These are phyloP conservation scores for Starmera quercuum DNA, from an alignment of 805 yeast species.

Conservation along the genomic window DNA sequence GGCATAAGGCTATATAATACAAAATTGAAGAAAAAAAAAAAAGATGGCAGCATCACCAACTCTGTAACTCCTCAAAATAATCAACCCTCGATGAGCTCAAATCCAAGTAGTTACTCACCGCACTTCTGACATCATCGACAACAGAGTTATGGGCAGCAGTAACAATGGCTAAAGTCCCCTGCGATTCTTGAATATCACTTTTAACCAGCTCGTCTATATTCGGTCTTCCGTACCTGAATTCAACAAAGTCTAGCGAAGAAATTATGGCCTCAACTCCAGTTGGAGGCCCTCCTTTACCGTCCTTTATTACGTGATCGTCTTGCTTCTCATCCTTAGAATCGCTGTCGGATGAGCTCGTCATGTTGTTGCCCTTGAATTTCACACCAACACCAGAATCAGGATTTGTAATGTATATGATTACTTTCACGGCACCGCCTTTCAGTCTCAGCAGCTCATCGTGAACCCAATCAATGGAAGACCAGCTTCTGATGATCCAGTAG, in stretches of 20 bases:
- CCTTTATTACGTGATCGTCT: not conserved
- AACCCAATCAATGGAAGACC: slow-evolving; percentile 45
- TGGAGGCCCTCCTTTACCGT: not conserved
- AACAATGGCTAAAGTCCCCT: slow-evolving; percentile 35
- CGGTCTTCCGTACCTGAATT: slow-evolving; percentile 40
- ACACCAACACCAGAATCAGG: slow-evolving; percentile 11
- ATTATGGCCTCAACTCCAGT: not conserved
- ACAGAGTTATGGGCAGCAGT: slow-evolving; percentile 49
- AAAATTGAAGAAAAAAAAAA: too few species aligned
- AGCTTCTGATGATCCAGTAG: slow-evolving; percentile 59
- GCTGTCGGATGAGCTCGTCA: slow-evolving; percentile 1
- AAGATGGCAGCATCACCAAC: too few species aligned
- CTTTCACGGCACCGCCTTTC: slow-evolving; percentile 6
- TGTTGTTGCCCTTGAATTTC: not conserved
- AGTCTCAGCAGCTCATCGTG: slow-evolving; percentile 32
- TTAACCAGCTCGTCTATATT: slow-evolving; percentile 27
- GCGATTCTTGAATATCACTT: slow-evolving; percentile 29
- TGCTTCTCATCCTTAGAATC: slow-evolving; percentile 3
- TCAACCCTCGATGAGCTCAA: slow-evolving; percentile 36
- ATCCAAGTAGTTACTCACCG: slow-evolving; percentile 28
- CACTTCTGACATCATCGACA: slow-evolving; percentile 44
- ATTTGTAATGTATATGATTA: slow-evolving; percentile 14
- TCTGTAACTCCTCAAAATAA: slow-evolving; percentile 49
- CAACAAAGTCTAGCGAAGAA: slow-evolving; percentile 20
- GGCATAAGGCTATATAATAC: too few species aligned